Evolutionary conservation across 2,329 filamentous ascomycete species (phyloP).

Genomic region (Fusarium anthophilum): DNA sequence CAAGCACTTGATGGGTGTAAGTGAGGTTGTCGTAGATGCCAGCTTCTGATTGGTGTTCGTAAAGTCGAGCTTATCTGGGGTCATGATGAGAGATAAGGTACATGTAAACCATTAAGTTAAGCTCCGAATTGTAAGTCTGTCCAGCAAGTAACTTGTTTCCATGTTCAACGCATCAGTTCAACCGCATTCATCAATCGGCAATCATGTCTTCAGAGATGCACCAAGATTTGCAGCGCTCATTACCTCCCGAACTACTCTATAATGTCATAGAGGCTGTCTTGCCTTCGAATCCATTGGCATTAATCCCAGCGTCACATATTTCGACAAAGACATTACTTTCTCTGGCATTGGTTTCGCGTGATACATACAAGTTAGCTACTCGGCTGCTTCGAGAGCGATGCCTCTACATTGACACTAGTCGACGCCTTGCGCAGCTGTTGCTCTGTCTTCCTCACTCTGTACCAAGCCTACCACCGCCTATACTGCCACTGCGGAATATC

Average conservation of each 20-base stretch:
- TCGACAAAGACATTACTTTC: conserved; percentile 56
- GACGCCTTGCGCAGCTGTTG: conserved; percentile 48
- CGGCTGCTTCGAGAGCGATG: conserved; percentile 57
- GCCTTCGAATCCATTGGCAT: conserved; percentile 42
- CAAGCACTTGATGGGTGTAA: neutral
- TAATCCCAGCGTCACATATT: conserved; percentile 51
- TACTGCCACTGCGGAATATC: conserved; percentile 46
- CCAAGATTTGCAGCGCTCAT: conserved; percentile 17
- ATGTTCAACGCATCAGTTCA: neutral
- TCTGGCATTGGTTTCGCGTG: conserved; percentile 54
- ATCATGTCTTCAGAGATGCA: conserved; percentile 11
- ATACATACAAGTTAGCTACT: conserved; percentile 53
- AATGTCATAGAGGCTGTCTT: conserved; percentile 49
- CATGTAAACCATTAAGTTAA: neutral
- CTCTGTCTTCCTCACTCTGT: conserved; percentile 47
- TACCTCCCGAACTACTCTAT: conserved; percentile 50
- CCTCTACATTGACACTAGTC: conserved; percentile 54
- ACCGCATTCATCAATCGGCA: neutral
- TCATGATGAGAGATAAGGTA: conserved; percentile 16
- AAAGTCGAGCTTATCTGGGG: conserved; percentile 4
- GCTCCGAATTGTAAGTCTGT: neutral
- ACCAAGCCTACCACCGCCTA: conserved; percentile 41
- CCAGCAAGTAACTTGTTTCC: neutral
- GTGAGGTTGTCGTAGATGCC: conserved; percentile 9
- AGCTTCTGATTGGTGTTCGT: conserved; percentile 6